phyloP scores from a whole-genome alignment of 176 grass and related monocot species.

The Avena atlantica region DNA sequence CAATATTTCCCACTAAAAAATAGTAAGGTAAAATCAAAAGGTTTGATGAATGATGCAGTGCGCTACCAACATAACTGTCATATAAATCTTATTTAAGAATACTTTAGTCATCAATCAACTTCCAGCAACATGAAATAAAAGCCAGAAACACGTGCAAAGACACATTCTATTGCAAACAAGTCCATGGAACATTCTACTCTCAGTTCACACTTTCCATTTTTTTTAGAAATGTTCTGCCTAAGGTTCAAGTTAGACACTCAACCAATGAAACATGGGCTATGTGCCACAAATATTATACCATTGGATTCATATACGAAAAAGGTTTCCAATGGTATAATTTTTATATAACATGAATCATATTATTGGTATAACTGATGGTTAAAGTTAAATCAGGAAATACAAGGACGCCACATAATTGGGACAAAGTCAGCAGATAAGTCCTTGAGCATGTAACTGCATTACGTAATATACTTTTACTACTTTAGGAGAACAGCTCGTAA shows the following conservation, averaged over 20 bases:
- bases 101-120: background rate
- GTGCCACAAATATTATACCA: background rate
- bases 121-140: constrained; percentile 14
- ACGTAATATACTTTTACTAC: constrained; percentile 21
- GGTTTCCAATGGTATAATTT: background rate
- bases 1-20: no score
- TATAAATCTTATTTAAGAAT: constrained; percentile 15
- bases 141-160: background rate
- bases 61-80: constrained; percentile 12
- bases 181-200: background rate
- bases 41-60: constrained; percentile 6
- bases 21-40: constrained; percentile 12
- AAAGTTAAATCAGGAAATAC: background rate
- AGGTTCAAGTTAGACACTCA: background rate
- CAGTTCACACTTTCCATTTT: background rate
- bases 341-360: background rate
- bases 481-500: constrained; percentile 23
- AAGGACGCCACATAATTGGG: background rate
- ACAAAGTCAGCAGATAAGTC: background rate
- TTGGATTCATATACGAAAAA: background rate
- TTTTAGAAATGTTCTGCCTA: background rate
- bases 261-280: background rate
- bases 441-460: constrained; percentile 8
- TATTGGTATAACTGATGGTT: background rate
- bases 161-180: constrained; percentile 6